phyloP scores from a whole-genome alignment of 768 basidiomycete species.

The Leccinum variicolor region DNA sequence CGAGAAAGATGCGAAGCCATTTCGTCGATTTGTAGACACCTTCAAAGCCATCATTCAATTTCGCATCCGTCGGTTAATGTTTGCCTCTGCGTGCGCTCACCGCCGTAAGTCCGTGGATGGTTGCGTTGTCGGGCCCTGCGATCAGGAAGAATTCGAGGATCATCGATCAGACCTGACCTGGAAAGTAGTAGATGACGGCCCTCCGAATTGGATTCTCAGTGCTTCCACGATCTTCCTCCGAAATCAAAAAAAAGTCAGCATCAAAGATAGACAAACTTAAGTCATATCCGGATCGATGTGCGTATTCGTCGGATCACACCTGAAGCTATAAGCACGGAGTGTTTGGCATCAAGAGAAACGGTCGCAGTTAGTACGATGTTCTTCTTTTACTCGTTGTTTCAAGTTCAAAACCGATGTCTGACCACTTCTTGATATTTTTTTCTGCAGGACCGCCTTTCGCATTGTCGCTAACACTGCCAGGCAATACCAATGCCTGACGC shows the following conservation, averaged over 20 bases:
- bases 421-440: conserved; percentile 31
- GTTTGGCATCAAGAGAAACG: not conserved
- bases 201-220: conserved; percentile 40
- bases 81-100: conserved; percentile 12
- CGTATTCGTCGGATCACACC: conserved; percentile 28
- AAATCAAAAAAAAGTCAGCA: not conserved
- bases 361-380: not conserved
- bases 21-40: conserved; percentile 38
- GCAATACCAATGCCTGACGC: conserved; percentile 39
- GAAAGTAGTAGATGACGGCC: conserved; percentile 41
- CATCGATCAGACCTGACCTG: conserved; percentile 26
- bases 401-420: conserved; percentile 39
- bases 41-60: not conserved
- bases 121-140: not conserved
- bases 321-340: conserved; percentile 12
- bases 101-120: conserved; percentile 37
- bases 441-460: conserved; percentile 36
- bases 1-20: conserved; percentile 36
- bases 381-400: conserved; percentile 21
- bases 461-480: conserved; percentile 35
- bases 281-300: conserved; percentile 34
- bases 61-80: not conserved
- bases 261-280: conserved; percentile 5
- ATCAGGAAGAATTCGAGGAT: not conserved
- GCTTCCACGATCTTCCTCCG: conserved; percentile 35